Evolutionary conservation across 768 basidiomycete genomes (phyloP).

Genomic region (Gymnopilus junonius): DNA sequence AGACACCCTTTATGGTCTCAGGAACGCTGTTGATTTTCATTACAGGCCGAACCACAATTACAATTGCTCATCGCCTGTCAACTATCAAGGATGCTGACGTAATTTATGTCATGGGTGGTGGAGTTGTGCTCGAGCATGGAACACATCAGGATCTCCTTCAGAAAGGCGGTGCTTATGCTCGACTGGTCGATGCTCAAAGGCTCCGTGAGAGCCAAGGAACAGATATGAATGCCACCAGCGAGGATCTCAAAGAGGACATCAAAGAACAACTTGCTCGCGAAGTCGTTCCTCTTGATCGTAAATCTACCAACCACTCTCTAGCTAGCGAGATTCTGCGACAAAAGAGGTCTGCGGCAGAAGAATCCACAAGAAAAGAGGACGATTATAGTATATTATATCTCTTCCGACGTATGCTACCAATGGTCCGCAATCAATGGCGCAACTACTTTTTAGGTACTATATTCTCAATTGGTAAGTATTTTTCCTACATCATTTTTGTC

Average conservation of each 20-base stretch:
- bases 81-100: constrained; percentile 85
- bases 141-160: constrained; percentile 73
- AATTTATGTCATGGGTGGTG: constrained; percentile 91
- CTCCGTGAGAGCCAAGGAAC: constrained; percentile 58
- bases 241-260: constrained; percentile 22
- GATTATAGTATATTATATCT: constrained; percentile 57
- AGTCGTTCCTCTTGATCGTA: constrained; percentile 64
- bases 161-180: constrained; percentile 70
- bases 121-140: constrained; percentile 78
- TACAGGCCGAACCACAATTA: constrained; percentile 77
- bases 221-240: constrained; percentile 6
- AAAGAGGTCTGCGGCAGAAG: constrained; percentile 35
- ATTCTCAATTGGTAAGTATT: constrained; percentile 51
- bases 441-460: constrained; percentile 62
- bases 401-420: constrained; percentile 68
- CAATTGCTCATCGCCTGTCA: constrained; percentile 79
- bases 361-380: constrained; percentile 21
- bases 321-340: constrained; percentile 69
- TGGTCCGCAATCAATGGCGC: constrained; percentile 63
- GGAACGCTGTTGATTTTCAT: neutral
- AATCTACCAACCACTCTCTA: constrained; percentile 65
- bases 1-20: neutral
- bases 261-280: constrained; percentile 57
- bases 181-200: constrained; percentile 78
- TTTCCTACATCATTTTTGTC: neutral